These are phyloP conservation scores for Cercophora samala DNA, from an alignment of 495 filamentous ascomycete species.

Conservation along the genomic window DNA sequence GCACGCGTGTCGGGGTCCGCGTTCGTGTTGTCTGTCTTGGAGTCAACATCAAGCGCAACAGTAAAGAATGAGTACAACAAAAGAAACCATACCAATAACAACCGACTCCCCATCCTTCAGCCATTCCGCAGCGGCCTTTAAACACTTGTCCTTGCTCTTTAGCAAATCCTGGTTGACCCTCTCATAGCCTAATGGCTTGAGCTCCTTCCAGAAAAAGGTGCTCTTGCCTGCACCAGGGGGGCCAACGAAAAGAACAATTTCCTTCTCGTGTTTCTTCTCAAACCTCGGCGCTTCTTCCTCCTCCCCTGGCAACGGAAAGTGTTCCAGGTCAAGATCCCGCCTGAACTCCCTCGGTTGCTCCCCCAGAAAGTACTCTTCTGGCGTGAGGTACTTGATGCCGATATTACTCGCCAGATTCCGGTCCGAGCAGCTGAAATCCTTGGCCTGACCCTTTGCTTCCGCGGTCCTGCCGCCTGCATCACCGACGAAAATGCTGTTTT, in stretches of 20 bases:
- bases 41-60: conserved; percentile 9
- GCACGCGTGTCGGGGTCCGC: conserved; percentile 69
- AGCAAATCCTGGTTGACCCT: conserved; percentile 86
- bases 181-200: conserved; percentile 77
- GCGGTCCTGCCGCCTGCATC: conserved; percentile 67
- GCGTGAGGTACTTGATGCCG: conserved; percentile 74
- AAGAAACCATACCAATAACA: conserved; percentile 63
- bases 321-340: conserved; percentile 61
- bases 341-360: conserved; percentile 58
- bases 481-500: conserved; percentile 77
- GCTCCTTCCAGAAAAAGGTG: conserved; percentile 76
- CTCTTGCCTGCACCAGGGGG: conserved; percentile 88
- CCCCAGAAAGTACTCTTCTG: conserved; percentile 85
- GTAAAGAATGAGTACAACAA: too few relatives aligned
- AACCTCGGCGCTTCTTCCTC: conserved; percentile 40
- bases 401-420: conserved; percentile 81
- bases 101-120: conserved; percentile 65
- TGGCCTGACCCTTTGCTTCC: conserved; percentile 29
- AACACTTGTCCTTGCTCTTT: conserved; percentile 76
- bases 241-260: conserved; percentile 82
- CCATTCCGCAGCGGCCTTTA: conserved; percentile 67
- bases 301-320: conserved; percentile 32
- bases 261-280: conserved; percentile 60
- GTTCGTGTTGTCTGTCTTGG: conserved; percentile 80
- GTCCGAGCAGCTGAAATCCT: conserved; percentile 73